Evolutionary conservation across 192 early-diverging fungal species (phyloP).

Genomic region (Lobosporangium transversale): DNA sequence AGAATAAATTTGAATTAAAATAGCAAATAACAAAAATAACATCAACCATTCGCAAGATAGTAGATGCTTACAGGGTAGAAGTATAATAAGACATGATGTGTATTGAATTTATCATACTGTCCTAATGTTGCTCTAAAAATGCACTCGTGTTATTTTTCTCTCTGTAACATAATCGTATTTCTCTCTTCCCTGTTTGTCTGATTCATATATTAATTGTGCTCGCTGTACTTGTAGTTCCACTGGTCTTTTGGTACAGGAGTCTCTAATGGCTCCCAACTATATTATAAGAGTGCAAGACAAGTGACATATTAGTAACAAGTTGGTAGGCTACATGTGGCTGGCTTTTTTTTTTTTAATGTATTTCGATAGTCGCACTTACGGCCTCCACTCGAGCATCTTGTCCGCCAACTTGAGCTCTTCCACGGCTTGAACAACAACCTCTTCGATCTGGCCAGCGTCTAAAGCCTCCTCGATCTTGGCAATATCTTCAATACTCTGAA

Average conservation of each 20-base stretch:
- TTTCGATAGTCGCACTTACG: slow-evolving; percentile 54
- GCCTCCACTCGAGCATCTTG: slow-evolving; percentile 90
- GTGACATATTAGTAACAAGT: not conserved
- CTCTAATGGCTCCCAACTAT: slow-evolving; percentile 86
- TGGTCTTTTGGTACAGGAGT: slow-evolving; percentile 81
- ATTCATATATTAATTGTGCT: slow-evolving; percentile 18
- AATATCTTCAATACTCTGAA: slow-evolving; percentile 78
- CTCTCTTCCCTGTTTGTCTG: not conserved
- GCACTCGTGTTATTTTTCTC: no score
- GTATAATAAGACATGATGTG: no score
- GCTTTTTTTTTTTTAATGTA: no score
- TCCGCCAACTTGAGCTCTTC: slow-evolving; percentile 85
- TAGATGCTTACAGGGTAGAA: no score
- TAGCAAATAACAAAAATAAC: not conserved
- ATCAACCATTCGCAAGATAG: no score
- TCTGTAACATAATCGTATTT: no score
- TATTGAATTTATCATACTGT: slow-evolving; percentile 11
- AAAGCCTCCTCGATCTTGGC: slow-evolving; percentile 81
- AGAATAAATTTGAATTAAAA: not conserved
- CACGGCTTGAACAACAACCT: slow-evolving; percentile 88
- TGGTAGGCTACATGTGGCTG: not conserved
- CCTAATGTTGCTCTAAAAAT: no score
- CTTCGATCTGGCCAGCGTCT: slow-evolving; percentile 89
- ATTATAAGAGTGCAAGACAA: not conserved
- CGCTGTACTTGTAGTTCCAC: slow-evolving; percentile 76